Evolutionary conservation across 148 eudicot genomes (phyloP), one percentile per base, ranked within the genome.

Genomic region (Bassia scoparia): DNA sequence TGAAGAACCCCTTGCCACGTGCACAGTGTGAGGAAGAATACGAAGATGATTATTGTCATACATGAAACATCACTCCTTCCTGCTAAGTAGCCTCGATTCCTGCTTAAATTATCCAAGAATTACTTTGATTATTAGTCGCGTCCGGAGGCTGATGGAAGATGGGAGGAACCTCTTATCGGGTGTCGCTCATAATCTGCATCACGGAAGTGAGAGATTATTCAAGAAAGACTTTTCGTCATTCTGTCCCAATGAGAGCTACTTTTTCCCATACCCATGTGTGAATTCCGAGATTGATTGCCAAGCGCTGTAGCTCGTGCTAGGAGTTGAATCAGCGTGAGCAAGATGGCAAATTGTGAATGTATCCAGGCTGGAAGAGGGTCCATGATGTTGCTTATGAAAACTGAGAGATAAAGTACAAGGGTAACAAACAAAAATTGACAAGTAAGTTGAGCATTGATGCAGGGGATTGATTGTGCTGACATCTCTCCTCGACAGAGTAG

Each of bases 141-240:
- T 52, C 27, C 81, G 84, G 69, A 54, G 78, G 65, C 72, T 82
- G 86, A 83, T 23, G 68, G 88, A 84, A 72, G 86, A 5, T 27
- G 97, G 96, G 81, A 89, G 90, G 67, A 74, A 59, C 85, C 98
- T 86, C 84, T 76, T 89, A 34, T 52, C 43, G 81, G 49, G 31
- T 77, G 83, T 60, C 69, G 78, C 49, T 68, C 77, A 76, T 71
- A 56, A 50, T 77, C 89, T 83, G 82, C 50, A 66, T 71, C 49
- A 24, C 34, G 67, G 20, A 52, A 71, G 31, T 50, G 35, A 3
- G 71, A 27, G 31, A 62, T 49, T 61, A 71, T 69, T 74, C 72
- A 63, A 50, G 43, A 23, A 27, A 68, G 55, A 68, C 61, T 63
- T 74, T 69, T 38, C 74, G 26, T 38, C 50, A 7, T 52, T 29